These are phyloP conservation scores for Setaria italica DNA, from an alignment of 202 grass and related monocot species.

Conservation along the genomic window DNA sequence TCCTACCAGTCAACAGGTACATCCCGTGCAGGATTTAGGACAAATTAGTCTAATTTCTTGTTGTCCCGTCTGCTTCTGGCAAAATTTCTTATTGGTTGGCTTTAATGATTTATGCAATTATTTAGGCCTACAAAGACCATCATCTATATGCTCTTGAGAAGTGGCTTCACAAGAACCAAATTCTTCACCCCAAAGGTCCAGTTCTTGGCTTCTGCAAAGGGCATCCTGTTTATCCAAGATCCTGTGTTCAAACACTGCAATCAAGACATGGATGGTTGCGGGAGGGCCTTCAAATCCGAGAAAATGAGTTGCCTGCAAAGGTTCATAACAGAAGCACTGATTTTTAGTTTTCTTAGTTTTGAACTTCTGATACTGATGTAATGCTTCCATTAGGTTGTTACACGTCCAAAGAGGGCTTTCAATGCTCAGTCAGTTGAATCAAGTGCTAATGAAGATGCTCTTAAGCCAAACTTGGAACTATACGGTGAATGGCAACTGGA, in stretches of 20 bases:
- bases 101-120: constrained; percentile 45
- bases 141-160: constrained; percentile 88
- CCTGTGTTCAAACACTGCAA: constrained; percentile 83
- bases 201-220: constrained; percentile 89
- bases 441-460: constrained; percentile 55
- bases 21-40: constrained; percentile 28
- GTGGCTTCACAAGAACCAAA: constrained; percentile 94
- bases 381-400: constrained; percentile 60
- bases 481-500: constrained; percentile 95
- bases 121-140: constrained; percentile 90
- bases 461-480: constrained; percentile 64
- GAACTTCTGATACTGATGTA: constrained; percentile 37
- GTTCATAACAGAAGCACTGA: constrained; percentile 46
- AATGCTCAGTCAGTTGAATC: constrained; percentile 58
- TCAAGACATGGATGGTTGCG: constrained; percentile 86
- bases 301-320: constrained; percentile 80
- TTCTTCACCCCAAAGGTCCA: constrained; percentile 80
- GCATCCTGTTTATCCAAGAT: constrained; percentile 83
- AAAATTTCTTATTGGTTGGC: constrained; percentile 34
- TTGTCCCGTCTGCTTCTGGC: constrained; percentile 10
- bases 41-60: constrained; percentile 21
- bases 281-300: constrained; percentile 87
- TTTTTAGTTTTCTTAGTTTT: constrained; percentile 35
- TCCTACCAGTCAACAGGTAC: constrained; percentile 95
- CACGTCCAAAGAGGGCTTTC: constrained; percentile 62